A percentile compares a stretch with the other conserved stretches of the same genome.
Evolutionary conservation across 139 green algal species (phyloP).

Genomic region (Gonium pectorale): DNA sequence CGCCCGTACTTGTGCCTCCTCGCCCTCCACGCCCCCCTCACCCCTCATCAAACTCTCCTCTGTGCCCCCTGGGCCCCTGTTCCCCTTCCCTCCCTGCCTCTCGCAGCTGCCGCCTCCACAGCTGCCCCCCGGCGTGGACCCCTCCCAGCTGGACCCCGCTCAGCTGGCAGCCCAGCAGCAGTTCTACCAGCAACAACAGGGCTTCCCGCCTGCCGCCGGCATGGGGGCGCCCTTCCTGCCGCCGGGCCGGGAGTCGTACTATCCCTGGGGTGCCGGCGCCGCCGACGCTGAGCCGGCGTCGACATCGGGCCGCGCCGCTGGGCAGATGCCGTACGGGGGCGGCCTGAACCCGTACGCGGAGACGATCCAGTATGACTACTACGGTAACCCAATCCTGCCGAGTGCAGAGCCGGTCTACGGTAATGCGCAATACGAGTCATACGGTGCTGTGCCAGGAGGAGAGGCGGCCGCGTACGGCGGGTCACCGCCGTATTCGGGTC

Average conservation of each 20-base stretch:
- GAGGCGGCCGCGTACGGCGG: slow-evolving; percentile 17
- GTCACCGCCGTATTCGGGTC: no score
- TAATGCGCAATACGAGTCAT: background rate
- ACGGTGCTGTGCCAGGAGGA: background rate
- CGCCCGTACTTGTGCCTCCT: no score
- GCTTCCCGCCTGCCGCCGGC: background rate
- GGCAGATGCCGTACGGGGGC: no score
- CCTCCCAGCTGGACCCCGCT: background rate
- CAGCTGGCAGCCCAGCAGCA: background rate
- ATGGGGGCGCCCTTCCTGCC: slow-evolving; percentile 9
- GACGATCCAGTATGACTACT: slow-evolving; percentile 49
- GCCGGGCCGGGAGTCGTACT: slow-evolving; percentile 6
- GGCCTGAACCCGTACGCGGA: background rate
- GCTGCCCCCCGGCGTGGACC: background rate
- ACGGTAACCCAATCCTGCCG: slow-evolving; percentile 51
- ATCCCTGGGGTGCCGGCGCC: slow-evolving; percentile 10
- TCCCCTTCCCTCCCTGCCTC: background rate
- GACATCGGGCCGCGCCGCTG: background rate
- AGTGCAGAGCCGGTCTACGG: slow-evolving; percentile 12
- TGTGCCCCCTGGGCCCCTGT: no score
- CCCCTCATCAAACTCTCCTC: no score
- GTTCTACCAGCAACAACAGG: background rate
- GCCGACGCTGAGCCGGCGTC: background rate
- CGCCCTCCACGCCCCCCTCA: background rate
- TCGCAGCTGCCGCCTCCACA: background rate